These are phyloP conservation scores for Fusarium sp. DNA, from an alignment of 2,329 filamentous ascomycete genomes.

Conservation along the genomic window DNA sequence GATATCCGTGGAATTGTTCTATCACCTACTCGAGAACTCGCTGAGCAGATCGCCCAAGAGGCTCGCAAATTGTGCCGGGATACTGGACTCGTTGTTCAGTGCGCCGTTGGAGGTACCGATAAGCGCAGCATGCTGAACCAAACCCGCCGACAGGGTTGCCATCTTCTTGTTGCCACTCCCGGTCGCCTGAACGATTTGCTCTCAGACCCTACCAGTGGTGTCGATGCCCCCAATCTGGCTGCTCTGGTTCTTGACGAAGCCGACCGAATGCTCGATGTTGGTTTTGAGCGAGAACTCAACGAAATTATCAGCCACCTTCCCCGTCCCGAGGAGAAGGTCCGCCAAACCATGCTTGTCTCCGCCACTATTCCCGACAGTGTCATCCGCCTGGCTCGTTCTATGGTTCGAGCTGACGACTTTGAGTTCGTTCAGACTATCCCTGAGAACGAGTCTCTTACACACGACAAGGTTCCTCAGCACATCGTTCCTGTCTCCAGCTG, in stretches of 20 bases:
- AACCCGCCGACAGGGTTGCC: constrained; percentile 82
- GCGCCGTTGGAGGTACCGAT: constrained; percentile 91
- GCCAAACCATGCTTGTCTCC: constrained; percentile 95
- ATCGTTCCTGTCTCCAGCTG: constrained; percentile 74
- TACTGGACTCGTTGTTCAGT: constrained; percentile 75
- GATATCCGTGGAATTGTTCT: constrained; percentile 79
- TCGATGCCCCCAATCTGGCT: constrained; percentile 83
- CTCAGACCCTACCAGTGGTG: constrained; percentile 69
- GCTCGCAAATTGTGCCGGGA: constrained; percentile 71
- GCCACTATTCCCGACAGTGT: constrained; percentile 91
- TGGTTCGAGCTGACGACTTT: constrained; percentile 83
- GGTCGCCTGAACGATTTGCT: constrained; percentile 88
- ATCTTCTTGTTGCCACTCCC: constrained; percentile 90
- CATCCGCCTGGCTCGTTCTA: constrained; percentile 79
- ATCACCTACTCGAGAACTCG: constrained; percentile 84
- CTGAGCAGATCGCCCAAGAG: constrained; percentile 84
- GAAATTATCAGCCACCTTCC: constrained; percentile 74
- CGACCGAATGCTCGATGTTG: constrained; percentile 98
- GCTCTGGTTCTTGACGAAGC: constrained; percentile 97
- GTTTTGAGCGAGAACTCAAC: constrained; percentile 75
- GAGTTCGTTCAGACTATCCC: constrained; percentile 91
- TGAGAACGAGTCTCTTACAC: constrained; percentile 85
- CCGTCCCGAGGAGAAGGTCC: constrained; percentile 68
- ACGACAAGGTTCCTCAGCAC: constrained; percentile 85
- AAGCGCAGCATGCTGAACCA: constrained; percentile 75